Base-by-base conservation (phyloP, 352 stramenopile species). In the Globisporangium barbulae region DNA sequence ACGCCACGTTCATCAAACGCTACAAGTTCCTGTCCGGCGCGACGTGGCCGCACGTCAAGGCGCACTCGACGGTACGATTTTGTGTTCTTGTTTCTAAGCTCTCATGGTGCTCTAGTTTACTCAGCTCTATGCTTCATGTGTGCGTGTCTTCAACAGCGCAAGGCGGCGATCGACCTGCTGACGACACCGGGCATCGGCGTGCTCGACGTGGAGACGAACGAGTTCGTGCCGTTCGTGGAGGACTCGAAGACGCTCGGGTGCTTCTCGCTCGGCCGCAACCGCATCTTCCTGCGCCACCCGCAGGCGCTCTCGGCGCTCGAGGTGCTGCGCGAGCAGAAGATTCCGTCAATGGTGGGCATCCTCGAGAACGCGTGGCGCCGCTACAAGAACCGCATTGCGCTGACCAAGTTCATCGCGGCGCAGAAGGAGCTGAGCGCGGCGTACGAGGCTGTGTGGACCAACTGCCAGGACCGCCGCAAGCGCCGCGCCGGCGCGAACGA, bases 251-350 rank as follows among this genome's bases (percentile, higher is more conserved):
- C 79, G 59, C 72, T 94, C 21, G 85, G 83, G 33, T 91, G 81
- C 70, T 94, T 88, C 59, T 88, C 83, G 30, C 75, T 97, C 41
- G 91, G 91, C 17, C 83, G 83, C 48, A 96, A 92, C 69, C 94
- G 93, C 70, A 81, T 97, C 55, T 97, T 97, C 68, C 71, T 97
- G 67, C 91, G 90, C 57, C 83, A 94, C 58, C 90, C 90, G 13
- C 83, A 96, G 59, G 91, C 90, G 12, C 71, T 96, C 17, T 96
- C 90, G n/a, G 81, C 84, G 30, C 69, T 97, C 5, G 89, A 97
- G 65, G 76, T 92, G 22, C 49, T 90, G 41, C 82, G 89, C 33
- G 83, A 94, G 61, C 68, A 86, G 53, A 86, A 89, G 35, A 89
- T 96, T 52, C 80, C 83, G 0, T 69, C 70, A 15, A 88, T 95